Evolutionary conservation across 2,329 filamentous ascomycete species (phyloP), one percentile per base, ranked within the genome.

Genomic region (Ceratocystis ficicola): DNA sequence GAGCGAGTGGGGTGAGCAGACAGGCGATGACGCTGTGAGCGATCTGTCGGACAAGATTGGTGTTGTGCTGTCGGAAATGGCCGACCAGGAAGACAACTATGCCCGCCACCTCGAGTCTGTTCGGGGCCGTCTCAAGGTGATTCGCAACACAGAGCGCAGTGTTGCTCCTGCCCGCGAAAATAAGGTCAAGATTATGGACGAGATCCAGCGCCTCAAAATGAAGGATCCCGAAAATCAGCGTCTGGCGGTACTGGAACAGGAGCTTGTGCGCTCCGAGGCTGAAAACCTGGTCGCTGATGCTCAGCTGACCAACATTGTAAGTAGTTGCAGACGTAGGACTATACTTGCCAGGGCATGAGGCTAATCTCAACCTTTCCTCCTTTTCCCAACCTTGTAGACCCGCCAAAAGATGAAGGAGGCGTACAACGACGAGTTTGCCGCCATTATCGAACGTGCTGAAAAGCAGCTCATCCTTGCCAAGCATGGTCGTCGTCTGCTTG

Each of bases 21-120:
- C 92, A 1, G 83, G 85, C 64, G 94, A 99, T 72, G 90, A 95
- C 68, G 85, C 86, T 63, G 81, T 97, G 72, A 90, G 85, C 64
- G 94, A 97, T 73, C 83, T 99, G 70, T 91, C 89, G 67, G 94
- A 97, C 81, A 99, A 99, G 81, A 81, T 99, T 64, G 94, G 91
- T 63, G 93, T 97, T 48, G 79, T 99, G 71, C 80, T 99, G 68
- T 88, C 89, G 25, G 94, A 97, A 79, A 85, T 99, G 68, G 94
- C 91, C 64, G 91, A 96, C 76, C 91, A 95, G 76, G 94, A 99
- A 75, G 92, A 96, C 70, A 73, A 81, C 59, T 97, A 92, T 75
- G 90, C 92, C 3, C 87, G 93, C 75, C 86, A 86, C 62, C 76
- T 99, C 65, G 94, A 99, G 75, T 91, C 96, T 69, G 90, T 88